Evolutionary conservation across 495 filamentous ascomycete genomes (phyloP).

Genomic region (Aspergillus baeticus): DNA sequence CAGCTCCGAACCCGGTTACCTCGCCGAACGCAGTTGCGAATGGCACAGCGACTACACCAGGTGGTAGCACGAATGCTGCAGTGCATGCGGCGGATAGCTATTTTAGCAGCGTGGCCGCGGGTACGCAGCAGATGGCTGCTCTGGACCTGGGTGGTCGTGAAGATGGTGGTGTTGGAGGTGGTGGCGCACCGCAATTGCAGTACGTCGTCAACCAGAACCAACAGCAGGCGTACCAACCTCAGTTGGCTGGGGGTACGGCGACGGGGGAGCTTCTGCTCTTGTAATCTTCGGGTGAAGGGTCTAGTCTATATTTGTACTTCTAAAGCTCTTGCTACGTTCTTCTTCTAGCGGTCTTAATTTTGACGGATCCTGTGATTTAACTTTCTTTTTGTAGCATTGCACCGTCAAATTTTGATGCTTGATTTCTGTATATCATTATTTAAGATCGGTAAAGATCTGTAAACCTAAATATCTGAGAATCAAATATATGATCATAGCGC

Average conservation of each 20-base stretch:
- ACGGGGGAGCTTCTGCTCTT: constrained; percentile 51
- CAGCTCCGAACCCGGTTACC: constrained; percentile 5
- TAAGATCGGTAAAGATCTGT: background rate
- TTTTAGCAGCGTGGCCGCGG: constrained; percentile 72
- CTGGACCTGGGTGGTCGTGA: constrained; percentile 57
- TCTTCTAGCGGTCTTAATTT: too few relatives aligned
- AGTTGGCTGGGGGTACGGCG: constrained; percentile 45
- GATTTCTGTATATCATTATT: too few relatives aligned
- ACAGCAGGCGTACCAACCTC: constrained; percentile 52
- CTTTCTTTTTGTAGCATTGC: too few relatives aligned
- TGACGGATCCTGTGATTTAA: too few relatives aligned
- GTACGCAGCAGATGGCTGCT: constrained; percentile 67
- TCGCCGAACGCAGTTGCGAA: constrained; percentile 23
- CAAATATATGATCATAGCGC: background rate
- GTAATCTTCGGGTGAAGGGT: constrained; percentile 19
- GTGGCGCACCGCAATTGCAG: constrained; percentile 42
- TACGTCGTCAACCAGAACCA: constrained; percentile 57
- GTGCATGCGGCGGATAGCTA: constrained; percentile 82
- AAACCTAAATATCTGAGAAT: background rate
- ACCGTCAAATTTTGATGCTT: too few relatives aligned
- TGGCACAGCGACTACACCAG: constrained; percentile 23
- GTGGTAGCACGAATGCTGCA: constrained; percentile 59
- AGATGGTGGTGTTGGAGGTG: constrained; percentile 35
- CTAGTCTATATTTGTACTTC: constrained; percentile 23
- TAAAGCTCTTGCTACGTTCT: background rate